Conservation (phyloP, 140 eudicot species). For the Cichorium intybus region DNA sequence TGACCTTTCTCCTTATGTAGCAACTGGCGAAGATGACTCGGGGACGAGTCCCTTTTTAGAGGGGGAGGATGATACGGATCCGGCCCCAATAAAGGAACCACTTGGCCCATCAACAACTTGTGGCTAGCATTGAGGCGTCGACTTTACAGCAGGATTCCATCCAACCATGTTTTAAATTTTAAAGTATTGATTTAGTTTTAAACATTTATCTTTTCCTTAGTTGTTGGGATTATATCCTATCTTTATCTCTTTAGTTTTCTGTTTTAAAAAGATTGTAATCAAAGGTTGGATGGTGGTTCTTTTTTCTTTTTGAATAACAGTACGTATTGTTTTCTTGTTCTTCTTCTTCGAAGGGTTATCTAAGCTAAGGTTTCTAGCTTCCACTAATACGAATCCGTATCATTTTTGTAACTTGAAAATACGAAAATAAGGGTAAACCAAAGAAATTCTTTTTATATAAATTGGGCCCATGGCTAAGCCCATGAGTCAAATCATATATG, state of each 20-base stretch:
- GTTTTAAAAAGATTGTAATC: neutral
- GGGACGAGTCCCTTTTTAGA: slow-evolving; percentile 3
- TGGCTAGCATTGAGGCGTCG: too few relatives aligned
- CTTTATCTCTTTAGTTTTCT: slow-evolving; percentile 1
- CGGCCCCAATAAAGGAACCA: neutral
- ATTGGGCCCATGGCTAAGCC: too few relatives aligned
- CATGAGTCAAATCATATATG: too few relatives aligned
- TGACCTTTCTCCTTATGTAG: neutral
- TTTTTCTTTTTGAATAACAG: neutral
- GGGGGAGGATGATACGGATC: slow-evolving; percentile 9
- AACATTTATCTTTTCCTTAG: too few relatives aligned
- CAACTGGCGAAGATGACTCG: neutral
- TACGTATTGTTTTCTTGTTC: neutral
- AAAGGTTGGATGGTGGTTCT: neutral
- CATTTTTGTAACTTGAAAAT: too few relatives aligned
- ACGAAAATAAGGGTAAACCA: too few relatives aligned
- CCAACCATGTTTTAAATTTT: too few relatives aligned
- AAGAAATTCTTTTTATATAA: too few relatives aligned
- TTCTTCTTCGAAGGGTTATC: neutral
- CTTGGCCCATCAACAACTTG: too few relatives aligned
- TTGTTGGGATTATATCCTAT: too few relatives aligned
- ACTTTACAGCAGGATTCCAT: too few relatives aligned
- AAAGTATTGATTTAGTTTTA: too few relatives aligned
- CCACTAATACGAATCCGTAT: slow-evolving; percentile 9
- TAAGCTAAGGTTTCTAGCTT: slow-evolving; percentile 1